Conservation (phyloP, 148 eudicot species). For the Chenopodium quinoa region DNA sequence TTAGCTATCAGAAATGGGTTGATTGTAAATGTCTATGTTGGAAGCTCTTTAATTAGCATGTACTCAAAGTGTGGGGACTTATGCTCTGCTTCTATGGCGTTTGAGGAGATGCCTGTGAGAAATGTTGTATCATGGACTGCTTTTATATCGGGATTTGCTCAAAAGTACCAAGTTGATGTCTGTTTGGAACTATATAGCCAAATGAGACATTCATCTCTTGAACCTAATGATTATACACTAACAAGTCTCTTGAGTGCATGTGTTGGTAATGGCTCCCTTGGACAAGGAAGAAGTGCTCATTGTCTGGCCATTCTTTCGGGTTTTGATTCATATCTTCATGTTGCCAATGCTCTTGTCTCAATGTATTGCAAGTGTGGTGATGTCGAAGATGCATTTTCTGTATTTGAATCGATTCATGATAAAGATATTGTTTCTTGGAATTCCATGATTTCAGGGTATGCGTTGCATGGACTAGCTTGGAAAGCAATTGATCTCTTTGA, state of each 20-base stretch:
- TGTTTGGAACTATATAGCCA: slow-evolving; percentile 38
- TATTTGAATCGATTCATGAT: slow-evolving; percentile 29
- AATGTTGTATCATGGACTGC: slow-evolving; percentile 54
- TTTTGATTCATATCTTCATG: slow-evolving; percentile 33
- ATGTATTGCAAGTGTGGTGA: slow-evolving; percentile 53
- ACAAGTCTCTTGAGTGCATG: slow-evolving; percentile 39
- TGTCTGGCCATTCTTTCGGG: slow-evolving; percentile 39
- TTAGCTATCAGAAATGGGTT: slow-evolving; percentile 34
- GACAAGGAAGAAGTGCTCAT: slow-evolving; percentile 38
- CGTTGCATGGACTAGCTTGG: slow-evolving; percentile 38
- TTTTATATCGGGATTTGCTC: slow-evolving; percentile 39
- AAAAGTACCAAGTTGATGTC: slow-evolving; percentile 27
- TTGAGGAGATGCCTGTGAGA: slow-evolving; percentile 43
- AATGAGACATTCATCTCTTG: slow-evolving; percentile 35
- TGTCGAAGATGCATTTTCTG: slow-evolving; percentile 30
- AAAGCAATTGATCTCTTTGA: slow-evolving; percentile 40
- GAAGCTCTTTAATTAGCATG: slow-evolving; percentile 38
- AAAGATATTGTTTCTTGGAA: slow-evolving; percentile 50
- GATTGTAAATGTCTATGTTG: slow-evolving; percentile 36
- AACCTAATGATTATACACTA: slow-evolving; percentile 43
- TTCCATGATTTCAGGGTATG: slow-evolving; percentile 47
- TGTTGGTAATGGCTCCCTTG: slow-evolving; percentile 38
- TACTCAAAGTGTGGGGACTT: slow-evolving; percentile 35
- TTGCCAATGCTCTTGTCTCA: slow-evolving; percentile 46
- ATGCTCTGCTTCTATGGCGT: slow-evolving; percentile 30